Evolutionary conservation across 805 yeast genomes (phyloP), one percentile per base, ranked within the genome.

Genomic region (Kuraishia capsulata): DNA sequence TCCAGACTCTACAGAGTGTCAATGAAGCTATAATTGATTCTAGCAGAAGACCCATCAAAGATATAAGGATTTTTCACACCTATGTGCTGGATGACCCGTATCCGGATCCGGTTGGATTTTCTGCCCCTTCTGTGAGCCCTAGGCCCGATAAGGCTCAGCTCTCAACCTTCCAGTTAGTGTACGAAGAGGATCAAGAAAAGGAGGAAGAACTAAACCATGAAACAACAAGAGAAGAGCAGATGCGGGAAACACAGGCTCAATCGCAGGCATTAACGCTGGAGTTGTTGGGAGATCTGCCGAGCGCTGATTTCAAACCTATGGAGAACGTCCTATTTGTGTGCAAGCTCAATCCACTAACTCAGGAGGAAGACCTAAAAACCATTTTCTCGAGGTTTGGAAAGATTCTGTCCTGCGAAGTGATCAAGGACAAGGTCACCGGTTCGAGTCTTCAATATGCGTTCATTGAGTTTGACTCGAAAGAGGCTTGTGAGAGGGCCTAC

Each of bases 341-440:
- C 48, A 75, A 74, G 44, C 53, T 80, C 45, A 80, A 81, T 45
- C 75, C 81, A 1, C 54, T 78, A 2, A 80, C 88, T 3, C 59
- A 60, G n/a, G 73, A 65, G 20, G 74, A 70, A 4, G 84, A 81
- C 36, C 51, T 80, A 20, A 58, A 62, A 30, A 52, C 69, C 24
- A 73, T 80, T 11, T 81, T 81, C 48, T 61, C 71, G n/a, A 59
- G 82, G 37, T 80, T 78, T 57, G 88, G 88, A 1, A 44, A 54
- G 4, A 70, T 80, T 16, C 41, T 47, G 1, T 64, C 73, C 2
- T 69, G 77, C 41, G 78, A 77, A 38, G 57, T 80, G 13, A 63
- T 79, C 11, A 52, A 61, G 30, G 81, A 76, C 44, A 57, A 57
- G 21, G 53, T 48, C 3, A 65, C 77, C 0, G 69, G 73, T 0